Evolutionary conservation across 257 asterid species (phyloP).

Genomic region (Petunia secreta): DNA sequence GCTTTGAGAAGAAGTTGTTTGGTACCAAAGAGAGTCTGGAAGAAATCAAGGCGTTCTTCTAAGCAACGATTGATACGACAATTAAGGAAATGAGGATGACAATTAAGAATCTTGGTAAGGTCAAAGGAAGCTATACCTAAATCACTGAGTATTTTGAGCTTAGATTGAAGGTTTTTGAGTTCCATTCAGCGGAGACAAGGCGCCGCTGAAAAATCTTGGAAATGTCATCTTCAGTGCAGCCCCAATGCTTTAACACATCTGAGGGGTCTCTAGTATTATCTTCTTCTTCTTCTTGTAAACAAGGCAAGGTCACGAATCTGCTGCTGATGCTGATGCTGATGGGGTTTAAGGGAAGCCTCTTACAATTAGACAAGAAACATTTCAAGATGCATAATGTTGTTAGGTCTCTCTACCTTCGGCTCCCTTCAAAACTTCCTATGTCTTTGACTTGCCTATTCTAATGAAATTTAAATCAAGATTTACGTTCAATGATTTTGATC

Average conservation of each 20-base stretch:
- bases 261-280: not conserved
- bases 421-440: not conserved
- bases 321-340: too few species aligned
- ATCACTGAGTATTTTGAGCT: not conserved
- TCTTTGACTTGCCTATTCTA: not conserved
- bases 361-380: too few species aligned
- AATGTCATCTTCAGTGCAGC: constrained; percentile 8
- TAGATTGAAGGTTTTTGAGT: not conserved
- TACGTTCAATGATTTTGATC: not conserved
- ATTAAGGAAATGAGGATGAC: not conserved
- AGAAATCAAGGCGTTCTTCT: not conserved
- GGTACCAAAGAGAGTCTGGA: not conserved
- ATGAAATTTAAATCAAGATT: not conserved
- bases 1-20: constrained; percentile 48
- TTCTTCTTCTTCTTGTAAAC: too few species aligned
- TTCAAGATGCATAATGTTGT: too few species aligned
- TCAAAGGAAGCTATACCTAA: not conserved
- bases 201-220: not conserved
- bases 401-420: too few species aligned
- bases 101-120: not conserved
- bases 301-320: too few species aligned
- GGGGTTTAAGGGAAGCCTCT: too few species aligned
- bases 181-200: not conserved
- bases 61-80: not conserved
- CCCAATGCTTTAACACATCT: not conserved